These are phyloP conservation scores for Zymoseptoria brevis DNA, from an alignment of 2,329 filamentous ascomycete genomes.

Conservation along the genomic window DNA sequence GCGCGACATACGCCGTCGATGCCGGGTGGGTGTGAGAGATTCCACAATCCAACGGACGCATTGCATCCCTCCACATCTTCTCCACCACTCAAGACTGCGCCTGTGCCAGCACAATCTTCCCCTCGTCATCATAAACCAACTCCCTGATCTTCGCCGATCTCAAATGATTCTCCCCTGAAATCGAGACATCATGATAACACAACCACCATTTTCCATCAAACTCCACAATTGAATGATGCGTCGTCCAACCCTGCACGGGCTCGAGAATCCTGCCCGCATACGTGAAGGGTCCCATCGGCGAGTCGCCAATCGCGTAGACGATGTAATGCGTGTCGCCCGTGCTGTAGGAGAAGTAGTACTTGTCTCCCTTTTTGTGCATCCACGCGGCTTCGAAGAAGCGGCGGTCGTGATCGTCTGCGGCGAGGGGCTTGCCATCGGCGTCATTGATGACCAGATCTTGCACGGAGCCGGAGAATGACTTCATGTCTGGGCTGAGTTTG, in stretches of 20 bases:
- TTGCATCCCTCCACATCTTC: neutral
- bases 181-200: conserved; percentile 67
- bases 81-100: conserved; percentile 11
- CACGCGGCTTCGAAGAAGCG: conserved; percentile 76
- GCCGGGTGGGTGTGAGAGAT: conserved; percentile 31
- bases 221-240: conserved; percentile 71
- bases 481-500: conserved; percentile 58
- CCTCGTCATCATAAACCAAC: conserved; percentile 62
- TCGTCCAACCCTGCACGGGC: conserved; percentile 73
- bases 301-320: conserved; percentile 58
- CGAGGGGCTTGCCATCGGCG: conserved; percentile 49
- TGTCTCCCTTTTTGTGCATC: conserved; percentile 56
- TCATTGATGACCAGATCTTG: conserved; percentile 58
- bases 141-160: conserved; percentile 67
- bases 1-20: conserved; percentile 41
- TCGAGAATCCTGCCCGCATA: conserved; percentile 65
- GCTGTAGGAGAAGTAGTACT: conserved; percentile 25
- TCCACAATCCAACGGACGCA: neutral
- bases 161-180: conserved; percentile 62
- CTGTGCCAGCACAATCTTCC: conserved; percentile 45
- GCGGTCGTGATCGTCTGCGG: conserved; percentile 61
- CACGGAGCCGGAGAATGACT: conserved; percentile 47
- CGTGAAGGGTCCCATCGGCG: conserved; percentile 63
- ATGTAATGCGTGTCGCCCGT: conserved; percentile 63
- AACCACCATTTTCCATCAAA: conserved; percentile 64